A percentile compares a stretch with the other conserved stretches of the same genome.
phyloP scores from a whole-genome alignment of 352 stramenopile genomes.

The Albugo candida region DNA sequence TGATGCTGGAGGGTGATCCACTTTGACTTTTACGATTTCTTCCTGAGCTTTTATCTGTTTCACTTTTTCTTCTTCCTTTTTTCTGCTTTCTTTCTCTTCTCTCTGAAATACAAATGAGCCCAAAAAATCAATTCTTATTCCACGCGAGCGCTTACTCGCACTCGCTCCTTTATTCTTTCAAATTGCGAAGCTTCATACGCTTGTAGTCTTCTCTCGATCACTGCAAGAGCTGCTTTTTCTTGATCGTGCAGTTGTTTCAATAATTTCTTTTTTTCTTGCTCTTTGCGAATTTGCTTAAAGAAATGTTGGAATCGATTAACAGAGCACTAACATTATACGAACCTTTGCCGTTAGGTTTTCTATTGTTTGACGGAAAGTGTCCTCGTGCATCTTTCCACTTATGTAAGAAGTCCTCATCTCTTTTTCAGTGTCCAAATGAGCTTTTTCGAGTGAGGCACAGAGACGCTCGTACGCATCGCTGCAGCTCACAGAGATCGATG shows the following conservation, averaged over 20 bases:
- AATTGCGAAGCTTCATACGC: conserved; percentile 3
- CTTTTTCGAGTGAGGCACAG: too few relatives aligned
- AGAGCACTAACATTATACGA: not conserved
- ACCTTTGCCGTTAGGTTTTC: not conserved
- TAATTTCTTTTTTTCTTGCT: not conserved
- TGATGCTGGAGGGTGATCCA: conserved; percentile 5
- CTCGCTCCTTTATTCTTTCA: conserved; percentile 16
- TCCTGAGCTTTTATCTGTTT: conserved; percentile 10
- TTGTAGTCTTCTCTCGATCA: too few relatives aligned
- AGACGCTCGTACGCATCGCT: too few relatives aligned
- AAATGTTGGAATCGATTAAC: not conserved
- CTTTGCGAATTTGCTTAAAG: too few relatives aligned
- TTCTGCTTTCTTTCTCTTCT: conserved; percentile 3
- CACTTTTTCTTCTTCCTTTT: conserved; percentile 11
- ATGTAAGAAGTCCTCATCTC: too few relatives aligned
- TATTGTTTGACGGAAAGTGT: not conserved
- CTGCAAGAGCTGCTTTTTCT: not conserved
- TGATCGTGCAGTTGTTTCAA: not conserved
- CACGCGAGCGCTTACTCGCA: conserved; percentile 4
- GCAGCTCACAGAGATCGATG: too few relatives aligned
- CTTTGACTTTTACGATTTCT: conserved; percentile 12
- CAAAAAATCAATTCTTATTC: conserved; percentile 10
- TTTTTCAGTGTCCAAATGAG: too few relatives aligned
- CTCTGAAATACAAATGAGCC: too few relatives aligned
- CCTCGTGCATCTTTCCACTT: too few relatives aligned